Evolutionary conservation across 805 yeast genomes (phyloP).

Genomic region (Schizosaccharomyces osmophilus): DNA sequence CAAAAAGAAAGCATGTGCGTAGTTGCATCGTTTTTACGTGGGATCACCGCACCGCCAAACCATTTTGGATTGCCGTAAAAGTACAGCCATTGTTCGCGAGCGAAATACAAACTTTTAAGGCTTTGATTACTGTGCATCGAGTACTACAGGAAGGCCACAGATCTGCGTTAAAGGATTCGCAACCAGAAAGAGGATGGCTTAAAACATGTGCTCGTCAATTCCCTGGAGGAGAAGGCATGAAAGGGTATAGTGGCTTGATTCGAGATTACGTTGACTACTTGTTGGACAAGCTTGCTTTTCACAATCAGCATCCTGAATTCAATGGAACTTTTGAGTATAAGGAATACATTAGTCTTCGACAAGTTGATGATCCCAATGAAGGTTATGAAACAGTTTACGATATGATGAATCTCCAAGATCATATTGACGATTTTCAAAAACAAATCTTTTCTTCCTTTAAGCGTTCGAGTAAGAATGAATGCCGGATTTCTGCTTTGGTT

Average conservation of each 20-base stretch:
- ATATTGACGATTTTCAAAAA: constrained; percentile 53
- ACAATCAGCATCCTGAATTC: constrained; percentile 62
- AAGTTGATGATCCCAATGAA: constrained; percentile 82
- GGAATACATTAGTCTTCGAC: constrained; percentile 68
- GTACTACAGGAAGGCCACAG: constrained; percentile 97
- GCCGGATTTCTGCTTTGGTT: constrained; percentile 64
- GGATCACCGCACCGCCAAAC: constrained; percentile 71
- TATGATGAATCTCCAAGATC: constrained; percentile 64
- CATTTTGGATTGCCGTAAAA: constrained; percentile 67
- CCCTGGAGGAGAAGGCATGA: constrained; percentile 14
- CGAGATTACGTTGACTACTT: constrained; percentile 51
- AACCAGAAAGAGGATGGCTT: constrained; percentile 53
- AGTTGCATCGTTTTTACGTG: constrained; percentile 77
- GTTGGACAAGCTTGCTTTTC: constrained; percentile 55
- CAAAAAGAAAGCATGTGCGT: constrained; percentile 86
- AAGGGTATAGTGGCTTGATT: constrained; percentile 46
- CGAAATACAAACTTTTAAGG: constrained; percentile 66
- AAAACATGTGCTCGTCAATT: constrained; percentile 36
- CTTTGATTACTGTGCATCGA: constrained; percentile 65
- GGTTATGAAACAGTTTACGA: constrained; percentile 67
- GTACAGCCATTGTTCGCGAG: constrained; percentile 56
- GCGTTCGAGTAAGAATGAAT: constrained; percentile 35
- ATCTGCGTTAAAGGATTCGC: constrained; percentile 55
- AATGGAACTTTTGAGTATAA: constrained; percentile 91
- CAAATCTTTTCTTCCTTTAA: constrained; percentile 48